Evolutionary conservation across 345 rosid genomes (phyloP), one percentile per base, ranked within the genome.

Genomic region (Mangifera indica): DNA sequence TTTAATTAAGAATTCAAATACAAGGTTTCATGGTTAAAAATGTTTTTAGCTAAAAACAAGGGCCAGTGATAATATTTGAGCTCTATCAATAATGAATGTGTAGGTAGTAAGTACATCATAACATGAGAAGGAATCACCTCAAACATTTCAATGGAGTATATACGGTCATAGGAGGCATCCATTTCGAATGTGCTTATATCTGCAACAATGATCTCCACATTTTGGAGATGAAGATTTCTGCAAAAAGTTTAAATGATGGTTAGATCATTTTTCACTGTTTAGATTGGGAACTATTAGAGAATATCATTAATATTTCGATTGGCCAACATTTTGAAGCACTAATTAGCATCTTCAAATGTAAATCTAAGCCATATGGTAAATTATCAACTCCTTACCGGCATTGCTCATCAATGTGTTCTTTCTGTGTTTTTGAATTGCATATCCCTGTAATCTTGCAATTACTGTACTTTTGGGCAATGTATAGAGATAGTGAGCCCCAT

Each of bases 81-180:
- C 20, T 45, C 52, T 15, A 15, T 42, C 21, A 32, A 63, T 57
- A 34, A 55, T 32, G 29, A 67, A 24, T 17, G 3, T 49, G 53
- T 49, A 49, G 51, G 20, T 5, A 13, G 22, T 26, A 26, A n/a
- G 64, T 6, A 32, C 29, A 48, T 10, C 40, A 65, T 3, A 17
- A 14, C 20, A 70, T 34, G 18, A 67, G 18, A 67, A 20, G 52
- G 32, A 48, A 58, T 14, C 55, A 91, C 98, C 93, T 93, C 97
- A 60, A 93, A 91, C 97, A 91, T 93, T 79, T 80, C 96, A 5
- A 93, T 91, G 54, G 96, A 93, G 76, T 77, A 84, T 74, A 91
- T 72, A 58, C 94, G 81, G 61, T 91, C 94, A 15, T 81, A 91
- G 15, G 88, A 79, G 37, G 77, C 97, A 21, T 88, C 88, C 88